Percentiles rank a stretch among this genome's conserved stretches.
phyloP scores from a whole-genome alignment of 805 yeast genomes.

The Spathaspora passalidarum region DNA sequence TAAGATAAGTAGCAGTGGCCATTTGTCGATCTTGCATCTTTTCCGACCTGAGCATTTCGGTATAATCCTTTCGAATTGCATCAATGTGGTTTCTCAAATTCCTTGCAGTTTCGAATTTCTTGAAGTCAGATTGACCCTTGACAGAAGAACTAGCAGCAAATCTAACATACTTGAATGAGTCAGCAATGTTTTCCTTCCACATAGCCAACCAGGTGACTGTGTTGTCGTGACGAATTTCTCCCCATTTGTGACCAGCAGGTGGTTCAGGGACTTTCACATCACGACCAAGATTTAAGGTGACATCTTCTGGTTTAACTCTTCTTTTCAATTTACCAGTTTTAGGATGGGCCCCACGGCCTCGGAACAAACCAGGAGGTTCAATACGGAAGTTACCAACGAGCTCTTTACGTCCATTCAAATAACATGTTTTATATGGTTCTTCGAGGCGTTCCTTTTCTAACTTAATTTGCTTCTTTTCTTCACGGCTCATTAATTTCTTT shows the following conservation, averaged over 20 bases:
- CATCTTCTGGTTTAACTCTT: conserved; percentile 86
- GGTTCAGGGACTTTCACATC: conserved; percentile 74
- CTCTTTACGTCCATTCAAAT: conserved; percentile 82
- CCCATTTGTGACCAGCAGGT: conserved; percentile 90
- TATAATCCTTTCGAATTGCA: conserved; percentile 72
- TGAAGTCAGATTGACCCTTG: conserved; percentile 87
- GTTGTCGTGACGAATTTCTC: conserved; percentile 81
- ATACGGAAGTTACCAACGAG: conserved; percentile 91
- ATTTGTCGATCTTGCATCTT: conserved; percentile 85
- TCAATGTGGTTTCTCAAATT: conserved; percentile 73
- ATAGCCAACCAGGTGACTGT: conserved; percentile 94
- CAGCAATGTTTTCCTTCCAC: conserved; percentile 93
- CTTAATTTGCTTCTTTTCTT: conserved; percentile 74
- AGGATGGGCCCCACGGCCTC: conserved; percentile 98
- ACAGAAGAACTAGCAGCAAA: conserved; percentile 88
- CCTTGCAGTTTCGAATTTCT: conserved; percentile 92
- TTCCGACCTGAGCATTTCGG: conserved; percentile 62
- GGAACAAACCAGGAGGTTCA: conserved; percentile 93
- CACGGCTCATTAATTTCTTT: conserved; percentile 63
- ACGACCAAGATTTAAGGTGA: conserved; percentile 75
- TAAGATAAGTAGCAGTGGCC: conserved; percentile 90
- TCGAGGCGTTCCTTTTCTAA: conserved; percentile 72
- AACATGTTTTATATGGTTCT: conserved; percentile 77
- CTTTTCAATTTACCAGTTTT: conserved; percentile 88
- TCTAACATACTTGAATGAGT: conserved; percentile 81